Evolutionary conservation across 148 eudicot species (phyloP).

Genomic region (Tetragonia tetragonoides): DNA sequence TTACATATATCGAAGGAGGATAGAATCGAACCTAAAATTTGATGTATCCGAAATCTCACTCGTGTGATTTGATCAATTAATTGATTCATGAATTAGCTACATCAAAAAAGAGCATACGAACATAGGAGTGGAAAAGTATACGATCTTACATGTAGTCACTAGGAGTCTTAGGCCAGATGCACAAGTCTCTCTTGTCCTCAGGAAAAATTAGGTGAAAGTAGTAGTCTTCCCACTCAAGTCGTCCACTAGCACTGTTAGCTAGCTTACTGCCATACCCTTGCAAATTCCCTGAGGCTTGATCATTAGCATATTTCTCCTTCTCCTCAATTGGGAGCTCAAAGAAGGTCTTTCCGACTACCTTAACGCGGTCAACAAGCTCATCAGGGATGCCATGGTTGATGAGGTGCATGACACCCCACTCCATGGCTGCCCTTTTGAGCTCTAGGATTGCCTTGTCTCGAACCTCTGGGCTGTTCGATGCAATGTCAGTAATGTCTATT

Average conservation of each 20-base stretch:
- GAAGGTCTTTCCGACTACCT: conserved; percentile 59
- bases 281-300: conserved; percentile 69
- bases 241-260: conserved; percentile 77
- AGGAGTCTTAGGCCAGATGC: conserved; percentile 80
- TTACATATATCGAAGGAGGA: too few species aligned
- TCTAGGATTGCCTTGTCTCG: conserved; percentile 50
- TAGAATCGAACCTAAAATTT: too few species aligned
- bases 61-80: too few species aligned
- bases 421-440: conserved; percentile 62
- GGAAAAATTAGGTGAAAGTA: conserved; percentile 79
- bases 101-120: background rate
- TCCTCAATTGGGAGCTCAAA: conserved; percentile 74
- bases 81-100: too few species aligned
- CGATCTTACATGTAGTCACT: conserved; percentile 70
- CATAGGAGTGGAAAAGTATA: background rate
- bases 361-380: conserved; percentile 59
- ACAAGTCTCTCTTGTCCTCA: conserved; percentile 63
- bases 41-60: too few species aligned
- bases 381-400: conserved; percentile 77
- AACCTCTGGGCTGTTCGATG: conserved; percentile 48
- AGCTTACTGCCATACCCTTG: conserved; percentile 96
- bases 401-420: conserved; percentile 94
- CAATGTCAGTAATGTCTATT: conserved; percentile 52
- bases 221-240: conserved; percentile 92
- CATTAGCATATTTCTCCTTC: conserved; percentile 91